Evolutionary conservation across 2,329 filamentous ascomycete species (phyloP).

Genomic region (Stachybotrys elegans): DNA sequence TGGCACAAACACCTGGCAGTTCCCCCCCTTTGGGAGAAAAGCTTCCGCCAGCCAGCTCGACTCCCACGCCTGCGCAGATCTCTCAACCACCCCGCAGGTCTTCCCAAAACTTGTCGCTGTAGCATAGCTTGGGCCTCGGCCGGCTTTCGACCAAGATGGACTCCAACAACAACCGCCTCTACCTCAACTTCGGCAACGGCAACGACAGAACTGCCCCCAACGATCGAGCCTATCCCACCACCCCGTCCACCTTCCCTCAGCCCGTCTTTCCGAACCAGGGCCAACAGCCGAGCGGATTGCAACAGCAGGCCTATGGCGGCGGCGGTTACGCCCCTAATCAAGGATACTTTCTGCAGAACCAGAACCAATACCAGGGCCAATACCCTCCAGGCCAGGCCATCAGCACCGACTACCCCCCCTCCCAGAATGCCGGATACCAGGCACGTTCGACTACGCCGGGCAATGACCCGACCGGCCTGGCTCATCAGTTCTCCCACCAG

Average conservation of each 20-base stretch:
- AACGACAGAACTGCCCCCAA: constrained; percentile 57
- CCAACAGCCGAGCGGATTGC: constrained; percentile 12
- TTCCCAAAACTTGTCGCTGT: not conserved
- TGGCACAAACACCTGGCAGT: too few relatives aligned
- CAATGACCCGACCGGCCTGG: constrained; percentile 82
- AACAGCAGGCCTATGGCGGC: constrained; percentile 35
- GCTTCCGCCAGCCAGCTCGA: too few relatives aligned
- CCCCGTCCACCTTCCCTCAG: constrained; percentile 93
- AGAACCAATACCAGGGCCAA: constrained; percentile 52
- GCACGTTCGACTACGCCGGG: constrained; percentile 53
- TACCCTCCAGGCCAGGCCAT: constrained; percentile 40
- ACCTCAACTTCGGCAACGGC: constrained; percentile 62
- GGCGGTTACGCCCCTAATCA: constrained; percentile 35
- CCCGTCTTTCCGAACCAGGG: constrained; percentile 56
- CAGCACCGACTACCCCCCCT: constrained; percentile 43
- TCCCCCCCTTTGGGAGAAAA: too few relatives aligned
- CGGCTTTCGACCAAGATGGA: constrained; percentile 36
- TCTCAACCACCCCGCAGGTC: not conserved
- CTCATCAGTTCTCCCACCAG: constrained; percentile 95
- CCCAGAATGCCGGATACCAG: constrained; percentile 42
- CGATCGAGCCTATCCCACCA: constrained; percentile 75
- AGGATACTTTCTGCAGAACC: constrained; percentile 59
- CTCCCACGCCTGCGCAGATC: not conserved
- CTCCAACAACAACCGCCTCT: constrained; percentile 55
- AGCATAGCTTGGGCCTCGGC: constrained; percentile 10